Percentiles rank a stretch among this genome's conserved stretches.
Conservation (phyloP, 768 basidiomycete genomes). For the Suillus occidentalis region DNA sequence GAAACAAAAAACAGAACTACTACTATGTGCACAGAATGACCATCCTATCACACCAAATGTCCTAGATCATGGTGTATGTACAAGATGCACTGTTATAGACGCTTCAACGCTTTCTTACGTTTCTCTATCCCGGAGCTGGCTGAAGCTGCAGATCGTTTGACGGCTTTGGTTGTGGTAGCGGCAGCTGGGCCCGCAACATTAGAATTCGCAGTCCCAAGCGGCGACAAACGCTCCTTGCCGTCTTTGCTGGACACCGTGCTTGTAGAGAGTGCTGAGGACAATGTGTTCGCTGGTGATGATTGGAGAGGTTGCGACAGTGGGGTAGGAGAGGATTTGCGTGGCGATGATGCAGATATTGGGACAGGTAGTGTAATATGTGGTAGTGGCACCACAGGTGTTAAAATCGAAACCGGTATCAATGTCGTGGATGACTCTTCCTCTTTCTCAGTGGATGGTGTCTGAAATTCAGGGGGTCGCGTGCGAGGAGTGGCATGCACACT, state of each 20-base stretch:
- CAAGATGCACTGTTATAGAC: conserved; percentile 45
- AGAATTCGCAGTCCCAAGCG: conserved; percentile 69
- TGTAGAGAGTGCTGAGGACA: conserved; percentile 40
- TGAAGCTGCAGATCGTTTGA: conserved; percentile 63
- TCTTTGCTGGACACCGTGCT: conserved; percentile 30
- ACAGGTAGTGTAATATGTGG: conserved; percentile 29
- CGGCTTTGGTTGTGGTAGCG: conserved; percentile 51
- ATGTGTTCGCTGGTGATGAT: conserved; percentile 38
- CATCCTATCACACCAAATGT: neutral
- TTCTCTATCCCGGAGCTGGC: conserved; percentile 67
- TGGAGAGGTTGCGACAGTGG: conserved; percentile 40
- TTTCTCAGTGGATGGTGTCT: conserved; percentile 40
- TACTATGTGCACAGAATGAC: neutral
- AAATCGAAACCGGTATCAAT: conserved; percentile 8
- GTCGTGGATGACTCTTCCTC: conserved; percentile 18
- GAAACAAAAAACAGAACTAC: neutral
- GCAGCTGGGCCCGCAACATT: conserved; percentile 49
- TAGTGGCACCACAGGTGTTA: conserved; percentile 21
- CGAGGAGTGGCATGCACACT: conserved; percentile 88
- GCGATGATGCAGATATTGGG: conserved; percentile 40
- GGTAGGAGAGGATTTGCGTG: conserved; percentile 45
- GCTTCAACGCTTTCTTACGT: conserved; percentile 85
- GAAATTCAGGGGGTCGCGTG: conserved; percentile 70
- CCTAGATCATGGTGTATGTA: conserved; percentile 9
- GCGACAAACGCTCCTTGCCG: conserved; percentile 64